Evolutionary conservation across 1,284 basidiomycete genomes (phyloP).

Genomic region (Pholiota adiposa): DNA sequence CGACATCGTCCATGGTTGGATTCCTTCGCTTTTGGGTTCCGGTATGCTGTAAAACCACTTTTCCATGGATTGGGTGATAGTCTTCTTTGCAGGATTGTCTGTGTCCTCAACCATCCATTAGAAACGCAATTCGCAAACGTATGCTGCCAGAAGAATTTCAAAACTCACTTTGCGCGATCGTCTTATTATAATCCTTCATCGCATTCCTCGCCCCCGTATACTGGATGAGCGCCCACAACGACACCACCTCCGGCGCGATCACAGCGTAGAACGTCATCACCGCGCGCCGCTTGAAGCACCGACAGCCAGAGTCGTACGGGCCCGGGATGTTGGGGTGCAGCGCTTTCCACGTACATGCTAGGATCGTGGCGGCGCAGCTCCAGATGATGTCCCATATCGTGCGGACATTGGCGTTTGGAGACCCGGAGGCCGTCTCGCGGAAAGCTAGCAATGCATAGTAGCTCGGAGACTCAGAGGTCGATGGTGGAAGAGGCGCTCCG

Average conservation of each 20-base stretch:
- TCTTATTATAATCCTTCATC: conserved; percentile 1
- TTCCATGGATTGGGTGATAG: neutral
- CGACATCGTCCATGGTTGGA: conserved; percentile 23
- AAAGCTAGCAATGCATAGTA: neutral
- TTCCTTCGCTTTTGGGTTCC: neutral
- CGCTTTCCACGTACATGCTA: conserved; percentile 23
- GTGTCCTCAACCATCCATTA: neutral
- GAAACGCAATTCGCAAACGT: neutral
- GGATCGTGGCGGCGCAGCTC: conserved; percentile 20
- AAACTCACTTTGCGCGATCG: neutral
- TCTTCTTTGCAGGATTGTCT: neutral
- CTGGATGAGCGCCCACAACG: conserved; percentile 11
- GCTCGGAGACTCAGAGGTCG: neutral
- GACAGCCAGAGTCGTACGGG: conserved; percentile 3
- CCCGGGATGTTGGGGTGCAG: conserved; percentile 21
- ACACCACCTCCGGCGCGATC: conserved; percentile 15
- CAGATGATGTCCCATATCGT: conserved; percentile 13
- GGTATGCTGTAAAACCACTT: neutral
- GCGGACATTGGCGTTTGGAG: conserved; percentile 2
- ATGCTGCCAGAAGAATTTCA: neutral
- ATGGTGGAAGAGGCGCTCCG: neutral
- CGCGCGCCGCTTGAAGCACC: neutral
- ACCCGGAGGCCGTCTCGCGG: neutral
- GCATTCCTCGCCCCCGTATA: conserved; percentile 13
- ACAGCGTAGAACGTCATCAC: conserved; percentile 15